These are phyloP conservation scores for Phytophthora citricola DNA, from an alignment of 352 stramenopile genomes.

Conservation along the genomic window DNA sequence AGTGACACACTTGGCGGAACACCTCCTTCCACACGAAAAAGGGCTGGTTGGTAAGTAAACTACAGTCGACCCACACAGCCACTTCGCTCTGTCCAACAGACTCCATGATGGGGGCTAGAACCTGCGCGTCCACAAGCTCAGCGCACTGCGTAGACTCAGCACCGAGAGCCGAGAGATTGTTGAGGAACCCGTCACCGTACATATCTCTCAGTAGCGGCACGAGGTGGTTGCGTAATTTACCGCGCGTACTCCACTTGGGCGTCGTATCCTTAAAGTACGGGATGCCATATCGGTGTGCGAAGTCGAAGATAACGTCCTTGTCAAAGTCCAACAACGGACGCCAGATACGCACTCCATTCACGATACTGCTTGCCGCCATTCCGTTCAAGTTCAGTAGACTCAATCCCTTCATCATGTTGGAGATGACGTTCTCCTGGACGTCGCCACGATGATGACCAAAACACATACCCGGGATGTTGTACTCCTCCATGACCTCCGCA, in stretches of 20 bases:
- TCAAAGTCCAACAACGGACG: conserved; percentile 94
- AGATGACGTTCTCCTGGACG: conserved; percentile 98
- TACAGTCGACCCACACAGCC: conserved; percentile 77
- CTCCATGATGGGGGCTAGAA: conserved; percentile 69
- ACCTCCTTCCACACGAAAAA: conserved; percentile 91
- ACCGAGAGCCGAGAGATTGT: conserved; percentile 82
- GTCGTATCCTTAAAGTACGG: conserved; percentile 99
- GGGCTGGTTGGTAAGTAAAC: conserved; percentile 57
- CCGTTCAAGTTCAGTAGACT: conserved; percentile 94
- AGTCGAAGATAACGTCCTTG: conserved; percentile 96
- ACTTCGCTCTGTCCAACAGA: conserved; percentile 63
- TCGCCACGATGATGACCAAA: conserved; percentile 97
- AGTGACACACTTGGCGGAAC: conserved; percentile 83
- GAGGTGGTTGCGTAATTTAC: conserved; percentile 95
- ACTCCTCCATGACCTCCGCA: conserved; percentile 76
- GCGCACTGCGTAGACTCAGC: conserved; percentile 83
- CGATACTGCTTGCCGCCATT: conserved; percentile 87
- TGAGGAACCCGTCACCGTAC: conserved; percentile 92
- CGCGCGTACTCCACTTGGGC: conserved; percentile 96
- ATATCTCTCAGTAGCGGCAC: conserved; percentile 95
- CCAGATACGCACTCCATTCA: conserved; percentile 88
- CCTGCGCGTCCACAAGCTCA: conserved; percentile 63
- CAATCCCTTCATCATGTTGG: conserved; percentile 96
- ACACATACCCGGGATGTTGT: conserved; percentile 90
- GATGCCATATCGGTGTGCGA: conserved; percentile 95